These are phyloP conservation scores for Lactuca sativa DNA, from an alignment of 129 eudicot species.

Conservation along the genomic window DNA sequence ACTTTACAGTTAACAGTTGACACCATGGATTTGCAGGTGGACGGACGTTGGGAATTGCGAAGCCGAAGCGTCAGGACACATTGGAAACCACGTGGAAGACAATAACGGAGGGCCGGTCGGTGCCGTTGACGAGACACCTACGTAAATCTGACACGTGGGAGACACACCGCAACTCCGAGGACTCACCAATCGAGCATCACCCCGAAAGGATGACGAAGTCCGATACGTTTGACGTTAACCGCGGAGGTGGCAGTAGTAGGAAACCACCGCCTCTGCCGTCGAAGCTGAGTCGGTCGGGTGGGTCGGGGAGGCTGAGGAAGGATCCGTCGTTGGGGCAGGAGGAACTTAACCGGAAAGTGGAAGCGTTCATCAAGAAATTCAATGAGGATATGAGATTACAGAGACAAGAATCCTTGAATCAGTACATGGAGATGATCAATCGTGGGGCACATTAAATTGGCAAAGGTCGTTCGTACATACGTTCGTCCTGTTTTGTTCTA, in stretches of 20 bases:
- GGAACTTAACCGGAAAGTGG: slow-evolving; percentile 67
- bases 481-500: background rate
- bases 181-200: background rate
- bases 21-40: slow-evolving; percentile 33
- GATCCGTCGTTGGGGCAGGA: slow-evolving; percentile 71
- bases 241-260: slow-evolving; percentile 1
- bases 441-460: slow-evolving; percentile 44
- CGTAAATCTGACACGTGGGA: slow-evolving; percentile 61
- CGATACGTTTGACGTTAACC: slow-evolving; percentile 37
- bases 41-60: slow-evolving; percentile 47
- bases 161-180: slow-evolving; percentile 25
- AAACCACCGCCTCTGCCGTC: slow-evolving; percentile 24
- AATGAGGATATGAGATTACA: slow-evolving; percentile 74
- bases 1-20: background rate
- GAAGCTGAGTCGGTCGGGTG: slow-evolving; percentile 34
- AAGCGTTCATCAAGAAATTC: slow-evolving; percentile 71
- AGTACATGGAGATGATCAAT: slow-evolving; percentile 55
- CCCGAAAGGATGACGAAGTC: slow-evolving; percentile 36
- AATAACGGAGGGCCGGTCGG: slow-evolving; percentile 67
- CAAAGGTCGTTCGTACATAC: background rate
- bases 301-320: slow-evolving; percentile 44
- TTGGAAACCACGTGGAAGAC: slow-evolving; percentile 74
- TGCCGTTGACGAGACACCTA: slow-evolving; percentile 67
- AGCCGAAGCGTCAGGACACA: slow-evolving; percentile 62
- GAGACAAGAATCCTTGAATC: slow-evolving; percentile 65